A percentile compares a stretch with the other conserved stretches of the same genome.
phyloP scores from a whole-genome alignment of 306 rosid genomes.

The Mimosa pudica region DNA sequence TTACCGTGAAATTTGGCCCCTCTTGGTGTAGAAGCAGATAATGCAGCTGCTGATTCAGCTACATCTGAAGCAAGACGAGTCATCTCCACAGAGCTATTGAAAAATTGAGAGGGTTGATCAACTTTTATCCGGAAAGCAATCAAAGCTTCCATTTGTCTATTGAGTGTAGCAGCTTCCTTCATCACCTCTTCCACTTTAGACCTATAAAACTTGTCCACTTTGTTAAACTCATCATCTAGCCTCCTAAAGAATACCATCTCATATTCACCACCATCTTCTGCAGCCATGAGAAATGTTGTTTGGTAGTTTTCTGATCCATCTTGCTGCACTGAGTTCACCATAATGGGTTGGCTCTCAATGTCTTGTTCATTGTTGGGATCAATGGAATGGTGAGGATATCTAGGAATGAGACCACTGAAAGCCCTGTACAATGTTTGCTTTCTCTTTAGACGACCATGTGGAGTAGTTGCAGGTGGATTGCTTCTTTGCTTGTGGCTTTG shows the following conservation, averaged over 20 bases:
- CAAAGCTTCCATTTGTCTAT: slow-evolving; percentile 71
- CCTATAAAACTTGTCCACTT: slow-evolving; percentile 57
- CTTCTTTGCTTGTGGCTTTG: slow-evolving; percentile 32
- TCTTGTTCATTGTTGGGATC: slow-evolving; percentile 34
- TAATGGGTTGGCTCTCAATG: slow-evolving; percentile 64
- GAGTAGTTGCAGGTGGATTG: slow-evolving; percentile 30
- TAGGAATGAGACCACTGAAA: slow-evolving; percentile 69
- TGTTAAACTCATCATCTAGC: slow-evolving; percentile 63
- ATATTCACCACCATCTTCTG: slow-evolving; percentile 64
- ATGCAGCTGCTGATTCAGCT: slow-evolving; percentile 50
- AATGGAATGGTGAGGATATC: slow-evolving; percentile 16
- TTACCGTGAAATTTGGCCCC: slow-evolving; percentile 41
- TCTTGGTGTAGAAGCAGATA: slow-evolving; percentile 55
- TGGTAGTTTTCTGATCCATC: slow-evolving; percentile 40
- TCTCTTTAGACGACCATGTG: slow-evolving; percentile 43
- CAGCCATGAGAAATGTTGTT: slow-evolving; percentile 54
- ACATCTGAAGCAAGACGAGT: slow-evolving; percentile 57
- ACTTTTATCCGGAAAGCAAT: slow-evolving; percentile 71
- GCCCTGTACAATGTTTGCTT: slow-evolving; percentile 59
- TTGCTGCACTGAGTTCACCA: slow-evolving; percentile 41
- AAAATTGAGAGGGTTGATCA: slow-evolving; percentile 48
- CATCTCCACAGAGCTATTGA: slow-evolving; percentile 52
- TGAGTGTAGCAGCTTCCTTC: slow-evolving; percentile 57
- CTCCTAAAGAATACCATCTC: slow-evolving; percentile 59
- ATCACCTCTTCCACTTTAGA: slow-evolving; percentile 59